A percentile compares a stretch with the other conserved stretches of the same genome.
These are phyloP conservation scores for Chaetomidium leptoderma DNA, from an alignment of 495 filamentous ascomycete genomes.

Conservation along the genomic window DNA sequence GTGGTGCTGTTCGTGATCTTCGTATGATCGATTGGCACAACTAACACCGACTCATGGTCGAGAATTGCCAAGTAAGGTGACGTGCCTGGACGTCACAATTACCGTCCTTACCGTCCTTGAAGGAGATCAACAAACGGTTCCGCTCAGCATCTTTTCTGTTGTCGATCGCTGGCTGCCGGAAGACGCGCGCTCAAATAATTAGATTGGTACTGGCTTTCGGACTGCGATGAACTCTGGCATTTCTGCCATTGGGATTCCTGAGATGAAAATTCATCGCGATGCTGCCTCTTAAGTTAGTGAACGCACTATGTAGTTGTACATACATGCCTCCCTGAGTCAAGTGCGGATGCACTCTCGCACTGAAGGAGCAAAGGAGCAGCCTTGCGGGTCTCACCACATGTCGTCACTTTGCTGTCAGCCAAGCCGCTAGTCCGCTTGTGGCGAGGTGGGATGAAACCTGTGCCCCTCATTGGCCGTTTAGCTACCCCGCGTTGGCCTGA, in stretches of 20 bases:
- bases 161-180: not conserved
- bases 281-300: too few species aligned
- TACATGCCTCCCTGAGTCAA: too few species aligned
- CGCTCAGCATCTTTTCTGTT: not conserved
- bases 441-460: not conserved
- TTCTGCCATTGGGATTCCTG: too few species aligned
- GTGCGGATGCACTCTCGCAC: too few species aligned
- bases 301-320: too few species aligned
- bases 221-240: too few species aligned
- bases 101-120: not conserved
- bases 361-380: too few species aligned
- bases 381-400: not conserved
- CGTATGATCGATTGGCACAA: too few species aligned
- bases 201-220: too few species aligned
- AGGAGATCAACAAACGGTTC: not conserved
- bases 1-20: not conserved
- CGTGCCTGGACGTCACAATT: not conserved
- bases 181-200: too few species aligned
- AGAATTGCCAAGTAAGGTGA: not conserved
- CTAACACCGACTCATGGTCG: too few species aligned
- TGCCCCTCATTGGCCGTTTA: not conserved
- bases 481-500: slow-evolving; percentile 21
- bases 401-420: slow-evolving; percentile 6
- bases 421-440: slow-evolving; percentile 3
- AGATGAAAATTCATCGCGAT: too few species aligned